A percentile compares a stretch with the other conserved stretches of the same genome.
Conservation (phyloP, 2,329 filamentous ascomycete species). For the Neofusicoccum cordaticola region DNA sequence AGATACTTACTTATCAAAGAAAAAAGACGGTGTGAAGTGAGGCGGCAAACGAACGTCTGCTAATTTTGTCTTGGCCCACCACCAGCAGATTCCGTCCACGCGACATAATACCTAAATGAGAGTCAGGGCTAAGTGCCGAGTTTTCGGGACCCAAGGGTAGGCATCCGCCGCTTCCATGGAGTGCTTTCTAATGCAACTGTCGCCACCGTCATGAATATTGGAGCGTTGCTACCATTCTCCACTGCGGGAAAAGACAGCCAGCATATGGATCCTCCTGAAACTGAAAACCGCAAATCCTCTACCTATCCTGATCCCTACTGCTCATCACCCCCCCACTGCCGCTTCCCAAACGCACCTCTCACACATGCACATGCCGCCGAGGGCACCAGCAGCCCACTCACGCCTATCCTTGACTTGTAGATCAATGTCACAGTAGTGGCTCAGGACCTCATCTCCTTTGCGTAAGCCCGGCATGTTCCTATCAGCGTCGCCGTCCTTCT, state of each 20-base stretch:
- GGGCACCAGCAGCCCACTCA: constrained; percentile 82
- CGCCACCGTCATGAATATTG: no score
- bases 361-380: constrained; percentile 89
- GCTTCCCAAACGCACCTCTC: constrained; percentile 71
- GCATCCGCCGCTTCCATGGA: no score
- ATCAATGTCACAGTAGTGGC: constrained; percentile 89
- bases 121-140: no score
- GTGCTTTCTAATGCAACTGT: no score
- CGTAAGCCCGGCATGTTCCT: constrained; percentile 58
- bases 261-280: neutral
- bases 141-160: no score
- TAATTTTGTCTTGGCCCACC: no score
- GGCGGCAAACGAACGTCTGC: no score
- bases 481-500: neutral
- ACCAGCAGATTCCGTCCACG: no score
- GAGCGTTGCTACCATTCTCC: neutral
- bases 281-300: no score
- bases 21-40: no score
- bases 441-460: constrained; percentile 80
- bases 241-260: neutral
- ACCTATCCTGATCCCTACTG: neutral
- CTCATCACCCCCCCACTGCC: neutral
- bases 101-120: no score
- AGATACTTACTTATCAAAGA: no score
- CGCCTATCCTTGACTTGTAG: constrained; percentile 75